Conservation (phyloP, 1,139 yeast species). For the Lodderomyces parapsilosis region DNA sequence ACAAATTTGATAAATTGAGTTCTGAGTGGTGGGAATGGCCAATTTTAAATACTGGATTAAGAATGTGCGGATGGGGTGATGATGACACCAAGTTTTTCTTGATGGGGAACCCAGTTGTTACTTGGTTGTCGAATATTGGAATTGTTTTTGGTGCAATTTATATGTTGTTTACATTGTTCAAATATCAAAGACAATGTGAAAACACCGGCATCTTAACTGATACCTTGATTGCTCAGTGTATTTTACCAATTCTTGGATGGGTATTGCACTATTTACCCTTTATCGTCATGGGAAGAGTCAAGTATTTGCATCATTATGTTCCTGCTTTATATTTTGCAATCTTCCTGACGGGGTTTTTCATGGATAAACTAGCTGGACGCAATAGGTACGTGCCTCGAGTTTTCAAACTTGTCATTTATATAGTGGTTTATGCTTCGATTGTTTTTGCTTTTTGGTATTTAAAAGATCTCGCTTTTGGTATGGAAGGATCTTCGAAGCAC, state of each 20-base stretch:
- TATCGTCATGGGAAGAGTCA: slow-evolving; percentile 92
- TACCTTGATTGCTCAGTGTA: slow-evolving; percentile 20
- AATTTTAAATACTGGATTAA: slow-evolving; percentile 54
- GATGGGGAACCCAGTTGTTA: slow-evolving; percentile 65
- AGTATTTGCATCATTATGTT: slow-evolving; percentile 93
- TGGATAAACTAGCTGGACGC: slow-evolving; percentile 22
- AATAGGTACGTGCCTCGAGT: slow-evolving; percentile 13
- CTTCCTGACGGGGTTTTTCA: slow-evolving; percentile 49
- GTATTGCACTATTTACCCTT: slow-evolving; percentile 87
- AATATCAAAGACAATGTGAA: slow-evolving; percentile 35
- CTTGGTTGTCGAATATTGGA: slow-evolving; percentile 53
- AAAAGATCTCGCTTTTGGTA: slow-evolving; percentile 32
- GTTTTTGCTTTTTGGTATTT: slow-evolving; percentile 30
- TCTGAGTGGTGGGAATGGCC: slow-evolving; percentile 89
- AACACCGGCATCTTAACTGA: slow-evolving; percentile 16
- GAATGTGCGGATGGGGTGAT: slow-evolving; percentile 68
- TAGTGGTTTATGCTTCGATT: slow-evolving; percentile 21
- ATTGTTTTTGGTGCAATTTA: slow-evolving; percentile 17
- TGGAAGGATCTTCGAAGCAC: slow-evolving; percentile 27
- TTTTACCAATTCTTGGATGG: slow-evolving; percentile 86
- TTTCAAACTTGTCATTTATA: slow-evolving; percentile 15
- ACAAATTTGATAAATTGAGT: slow-evolving; percentile 62
- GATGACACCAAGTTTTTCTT: slow-evolving; percentile 53
- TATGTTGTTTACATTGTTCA: slow-evolving; percentile 18
- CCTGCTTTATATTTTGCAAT: slow-evolving; percentile 97